Percentiles rank a stretch among this genome's conserved stretches.
phyloP scores from a whole-genome alignment of 176 grass and related monocot species.

The Juncus inflexus region DNA sequence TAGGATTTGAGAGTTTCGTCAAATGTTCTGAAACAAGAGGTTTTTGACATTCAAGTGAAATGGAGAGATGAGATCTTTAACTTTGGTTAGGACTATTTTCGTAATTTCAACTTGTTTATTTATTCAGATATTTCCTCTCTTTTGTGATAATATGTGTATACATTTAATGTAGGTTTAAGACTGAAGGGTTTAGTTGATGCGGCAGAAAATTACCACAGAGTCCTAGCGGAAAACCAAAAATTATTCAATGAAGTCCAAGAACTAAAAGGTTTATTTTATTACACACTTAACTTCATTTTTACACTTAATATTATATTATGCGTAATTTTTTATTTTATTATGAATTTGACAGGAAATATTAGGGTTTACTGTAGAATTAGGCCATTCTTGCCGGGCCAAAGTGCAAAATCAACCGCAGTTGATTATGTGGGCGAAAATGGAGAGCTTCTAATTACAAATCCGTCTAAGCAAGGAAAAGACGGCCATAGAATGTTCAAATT shows the following conservation, averaged over 20 bases:
- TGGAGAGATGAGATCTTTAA: slow-evolving; percentile 82
- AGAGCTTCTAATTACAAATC: slow-evolving; percentile 79
- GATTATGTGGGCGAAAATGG: slow-evolving; percentile 96
- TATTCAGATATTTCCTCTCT: background rate
- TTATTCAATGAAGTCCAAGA: slow-evolving; percentile 96
- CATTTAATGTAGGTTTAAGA: slow-evolving; percentile 45
- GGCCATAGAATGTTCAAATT: slow-evolving; percentile 90
- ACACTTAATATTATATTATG: slow-evolving; percentile 3
- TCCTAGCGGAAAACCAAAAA: slow-evolving; percentile 89
- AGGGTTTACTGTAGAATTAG: slow-evolving; percentile 94
- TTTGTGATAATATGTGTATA: slow-evolving; percentile 5
- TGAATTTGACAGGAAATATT: slow-evolving; percentile 65
- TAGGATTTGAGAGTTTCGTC: slow-evolving; percentile 83
- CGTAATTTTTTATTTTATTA: slow-evolving; percentile 3
- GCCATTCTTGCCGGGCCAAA: slow-evolving; percentile 91
- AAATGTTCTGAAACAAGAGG: slow-evolving; percentile 71
- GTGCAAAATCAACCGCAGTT: slow-evolving; percentile 59
- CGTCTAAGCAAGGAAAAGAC: slow-evolving; percentile 90
- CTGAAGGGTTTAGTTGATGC: slow-evolving; percentile 83
- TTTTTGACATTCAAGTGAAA: slow-evolving; percentile 61
- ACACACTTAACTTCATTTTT: slow-evolving; percentile 22
- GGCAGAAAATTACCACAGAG: slow-evolving; percentile 82
- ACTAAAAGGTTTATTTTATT: slow-evolving; percentile 68
- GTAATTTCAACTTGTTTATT: background rate
- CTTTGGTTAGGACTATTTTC: slow-evolving; percentile 46